Percentiles rank a stretch among this genome's conserved stretches.
Evolutionary conservation across 306 rosid species (phyloP).

Genomic region (Medicago lupulina): DNA sequence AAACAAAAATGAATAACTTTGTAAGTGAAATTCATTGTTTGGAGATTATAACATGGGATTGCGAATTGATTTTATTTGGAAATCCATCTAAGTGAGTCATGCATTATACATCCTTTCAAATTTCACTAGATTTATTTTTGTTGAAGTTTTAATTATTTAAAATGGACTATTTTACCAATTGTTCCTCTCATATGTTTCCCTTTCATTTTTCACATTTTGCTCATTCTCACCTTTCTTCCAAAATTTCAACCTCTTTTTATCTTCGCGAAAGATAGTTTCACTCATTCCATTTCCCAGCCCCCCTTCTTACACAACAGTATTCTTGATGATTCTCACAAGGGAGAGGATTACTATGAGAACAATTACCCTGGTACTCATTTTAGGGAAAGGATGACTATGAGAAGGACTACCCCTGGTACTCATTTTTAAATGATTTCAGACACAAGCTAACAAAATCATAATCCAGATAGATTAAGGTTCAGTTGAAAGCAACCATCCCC

Average conservation of each 20-base stretch:
- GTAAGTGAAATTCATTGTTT: background rate
- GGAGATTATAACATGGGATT: background rate
- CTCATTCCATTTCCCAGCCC: background rate
- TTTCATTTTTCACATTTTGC: conserved; percentile 3
- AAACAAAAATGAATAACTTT: background rate
- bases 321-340: background rate
- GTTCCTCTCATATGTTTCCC: background rate
- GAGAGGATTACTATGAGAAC: background rate
- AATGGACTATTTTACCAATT: background rate
- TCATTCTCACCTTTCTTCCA: background rate
- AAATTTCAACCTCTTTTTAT: background rate
- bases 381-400: too few relatives aligned
- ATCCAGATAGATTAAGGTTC: conserved; percentile 4
- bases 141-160: conserved; percentile 1
- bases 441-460: background rate
- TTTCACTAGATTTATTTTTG: background rate
- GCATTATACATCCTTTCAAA: conserved; percentile 11
- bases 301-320: background rate
- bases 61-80: background rate
- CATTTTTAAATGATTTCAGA: conserved; percentile 6
- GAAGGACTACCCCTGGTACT: too few relatives aligned
- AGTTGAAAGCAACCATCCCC: background rate
- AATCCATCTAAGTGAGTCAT: background rate
- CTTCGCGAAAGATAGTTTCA: conserved; percentile 8
- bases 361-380: background rate